These are phyloP conservation scores for Arabis alpina DNA, from an alignment of 345 rosid genomes.

Conservation along the genomic window DNA sequence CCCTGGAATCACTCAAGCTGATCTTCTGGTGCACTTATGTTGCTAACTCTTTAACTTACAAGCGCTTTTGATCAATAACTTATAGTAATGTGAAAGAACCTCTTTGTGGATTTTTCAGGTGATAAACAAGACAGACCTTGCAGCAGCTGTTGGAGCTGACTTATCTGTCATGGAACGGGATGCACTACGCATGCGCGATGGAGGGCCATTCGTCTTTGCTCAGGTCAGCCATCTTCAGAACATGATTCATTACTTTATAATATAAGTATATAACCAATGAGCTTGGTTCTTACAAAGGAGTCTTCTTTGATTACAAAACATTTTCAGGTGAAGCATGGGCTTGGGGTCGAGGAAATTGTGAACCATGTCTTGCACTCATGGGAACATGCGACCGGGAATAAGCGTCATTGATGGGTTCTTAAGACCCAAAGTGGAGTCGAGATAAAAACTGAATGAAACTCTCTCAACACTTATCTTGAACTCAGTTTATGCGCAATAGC, in stretches of 20 bases:
- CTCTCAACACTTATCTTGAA: slow-evolving; percentile 16
- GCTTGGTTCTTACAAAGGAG: slow-evolving; percentile 13
- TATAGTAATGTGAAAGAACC: neutral
- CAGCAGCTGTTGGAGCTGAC: slow-evolving; percentile 87
- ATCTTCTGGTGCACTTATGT: slow-evolving; percentile 57
- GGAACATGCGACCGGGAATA: slow-evolving; percentile 80
- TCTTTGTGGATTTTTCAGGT: slow-evolving; percentile 51
- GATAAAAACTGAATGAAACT: slow-evolving; percentile 4
- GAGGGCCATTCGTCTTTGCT: slow-evolving; percentile 94
- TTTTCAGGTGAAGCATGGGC: slow-evolving; percentile 75
- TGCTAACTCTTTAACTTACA: neutral
- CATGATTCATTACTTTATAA: neutral
- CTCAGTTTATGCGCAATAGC: slow-evolving; percentile 5
- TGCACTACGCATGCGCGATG: slow-evolving; percentile 93
- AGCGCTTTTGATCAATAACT: neutral
- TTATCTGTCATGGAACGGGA: slow-evolving; percentile 86
- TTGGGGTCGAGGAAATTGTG: slow-evolving; percentile 77
- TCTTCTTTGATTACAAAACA: neutral
- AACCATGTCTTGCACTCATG: slow-evolving; percentile 75
- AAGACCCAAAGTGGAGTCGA: slow-evolving; percentile 12
- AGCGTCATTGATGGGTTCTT: slow-evolving; percentile 39
- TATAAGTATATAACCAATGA: slow-evolving; percentile 11
- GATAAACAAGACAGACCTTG: slow-evolving; percentile 95
- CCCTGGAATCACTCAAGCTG: slow-evolving; percentile 98
- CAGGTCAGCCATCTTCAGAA: slow-evolving; percentile 53